phyloP scores from a whole-genome alignment of 169 alveolate species.

The Fabrea salina region DNA sequence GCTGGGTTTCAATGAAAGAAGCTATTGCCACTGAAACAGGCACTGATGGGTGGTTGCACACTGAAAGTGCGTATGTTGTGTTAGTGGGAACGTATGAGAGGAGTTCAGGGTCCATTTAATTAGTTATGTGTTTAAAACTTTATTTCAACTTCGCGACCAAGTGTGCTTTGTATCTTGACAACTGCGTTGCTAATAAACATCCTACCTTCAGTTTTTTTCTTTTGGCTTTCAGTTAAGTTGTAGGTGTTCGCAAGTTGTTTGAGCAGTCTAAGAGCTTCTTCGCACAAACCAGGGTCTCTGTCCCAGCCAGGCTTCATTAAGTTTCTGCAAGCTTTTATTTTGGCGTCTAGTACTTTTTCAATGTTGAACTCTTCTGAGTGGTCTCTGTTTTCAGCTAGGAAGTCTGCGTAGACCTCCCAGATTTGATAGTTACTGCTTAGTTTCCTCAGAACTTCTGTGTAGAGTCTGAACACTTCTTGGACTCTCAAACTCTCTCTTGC shows the following conservation, averaged over 20 bases:
- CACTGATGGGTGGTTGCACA: background rate
- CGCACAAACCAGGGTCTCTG: background rate
- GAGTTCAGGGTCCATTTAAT: too few relatives aligned
- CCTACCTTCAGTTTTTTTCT: background rate
- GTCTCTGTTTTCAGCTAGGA: background rate
- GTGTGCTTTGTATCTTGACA: background rate
- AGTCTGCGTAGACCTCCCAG: constrained; percentile 25
- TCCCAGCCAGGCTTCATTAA: constrained; percentile 2
- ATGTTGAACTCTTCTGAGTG: background rate
- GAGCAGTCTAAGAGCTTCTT: background rate
- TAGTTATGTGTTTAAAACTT: too few relatives aligned
- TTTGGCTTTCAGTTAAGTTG: background rate
- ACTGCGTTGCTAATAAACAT: background rate
- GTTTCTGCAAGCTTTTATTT: constrained; percentile 15
- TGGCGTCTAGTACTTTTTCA: background rate
- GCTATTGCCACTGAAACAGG: background rate
- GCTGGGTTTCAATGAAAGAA: constrained; percentile 13
- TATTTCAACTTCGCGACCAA: background rate
- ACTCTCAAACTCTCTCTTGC: background rate
- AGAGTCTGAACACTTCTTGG: background rate
- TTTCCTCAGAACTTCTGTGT: background rate
- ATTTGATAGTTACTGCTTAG: background rate
- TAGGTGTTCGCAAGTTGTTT: background rate
- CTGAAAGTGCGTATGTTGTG: background rate
- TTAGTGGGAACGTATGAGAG: too few relatives aligned